These are phyloP conservation scores for Mycena galericulata DNA, from an alignment of 768 basidiomycete genomes.

Conservation along the genomic window DNA sequence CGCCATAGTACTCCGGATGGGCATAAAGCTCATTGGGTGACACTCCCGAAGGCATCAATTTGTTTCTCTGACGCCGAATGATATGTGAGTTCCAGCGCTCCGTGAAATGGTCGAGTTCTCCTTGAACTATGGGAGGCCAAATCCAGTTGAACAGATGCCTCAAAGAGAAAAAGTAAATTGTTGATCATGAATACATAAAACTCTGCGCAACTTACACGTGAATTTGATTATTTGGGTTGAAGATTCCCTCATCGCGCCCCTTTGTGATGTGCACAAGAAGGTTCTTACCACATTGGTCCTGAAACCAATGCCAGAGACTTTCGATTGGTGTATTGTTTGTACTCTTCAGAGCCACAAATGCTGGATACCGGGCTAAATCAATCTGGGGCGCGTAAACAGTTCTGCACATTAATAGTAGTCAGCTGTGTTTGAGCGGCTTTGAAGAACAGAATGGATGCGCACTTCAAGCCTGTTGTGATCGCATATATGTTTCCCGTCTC, in stretches of 20 bases:
- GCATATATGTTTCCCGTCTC: background rate
- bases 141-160: constrained; percentile 12
- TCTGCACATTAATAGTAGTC: background rate
- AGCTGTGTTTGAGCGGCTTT: too few species aligned
- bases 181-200: too few species aligned
- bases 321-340: constrained; percentile 44
- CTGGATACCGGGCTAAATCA: constrained; percentile 32
- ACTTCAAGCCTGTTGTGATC: background rate
- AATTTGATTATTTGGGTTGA: constrained; percentile 34
- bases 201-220: constrained; percentile 30
- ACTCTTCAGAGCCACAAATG: constrained; percentile 36
- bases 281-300: constrained; percentile 33
- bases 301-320: constrained; percentile 44
- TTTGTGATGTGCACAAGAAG: constrained; percentile 33
- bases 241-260: constrained; percentile 28
- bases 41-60: constrained; percentile 7
- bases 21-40: background rate
- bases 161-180: background rate
- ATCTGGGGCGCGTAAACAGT: constrained; percentile 38
- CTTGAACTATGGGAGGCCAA: background rate
- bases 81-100: constrained; percentile 6
- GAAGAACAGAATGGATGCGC: too few species aligned
- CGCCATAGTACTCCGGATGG: background rate
- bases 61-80: constrained; percentile 1
- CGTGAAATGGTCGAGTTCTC: constrained; percentile 8